Evolutionary conservation across 1,284 basidiomycete species (phyloP), one percentile per base, ranked within the genome.

Genomic region (Mycena citricolor): DNA sequence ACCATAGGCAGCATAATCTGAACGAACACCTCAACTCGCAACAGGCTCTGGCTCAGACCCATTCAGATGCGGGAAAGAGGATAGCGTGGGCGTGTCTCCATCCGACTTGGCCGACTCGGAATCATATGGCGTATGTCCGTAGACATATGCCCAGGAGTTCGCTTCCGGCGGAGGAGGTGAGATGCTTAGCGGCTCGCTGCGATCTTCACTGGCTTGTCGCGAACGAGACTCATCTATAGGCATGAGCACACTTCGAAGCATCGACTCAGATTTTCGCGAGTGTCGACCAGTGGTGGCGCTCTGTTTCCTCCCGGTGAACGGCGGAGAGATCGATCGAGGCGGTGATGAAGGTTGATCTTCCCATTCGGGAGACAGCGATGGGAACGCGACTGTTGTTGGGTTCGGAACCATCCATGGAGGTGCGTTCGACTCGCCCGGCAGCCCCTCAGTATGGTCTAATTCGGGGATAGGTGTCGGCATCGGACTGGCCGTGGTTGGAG

Each of bases 211-310:
- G 35, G 64, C 64, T 42, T 58, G 61, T 23, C 61, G 64, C 41
- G 64, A 53, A 32, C 62, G 69, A 32, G 61, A 63, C 62, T 87
- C 86, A 50, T 83, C 80, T 48, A 88, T 79, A 13, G 77, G 73
- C 30, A 81, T 63, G 17, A 88, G 67, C 19, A 83, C 76, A 44
- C 70, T 80, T 31, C 82, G 80, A 30, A 86, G 69, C 59, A 83
- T 86, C 11, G 81, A 81, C 55, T 85, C 83, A 11, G 76, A 68
- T 61, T 81, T 83, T 43, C 77, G 74, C 24, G 69, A 46, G 36
- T 60, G 62, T 21, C 49, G 58, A 28, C 64, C 55, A 16, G 68
- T 60, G 14, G 61, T 58, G 4, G 68, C 67, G 1, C 77, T 75
- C 57, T 77, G 72, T 54, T 74, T 70, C 23, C 78, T 71, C 49